Conservation (phyloP, 2,329 filamentous ascomycete genomes). For the Ophiostoma ips region DNA sequence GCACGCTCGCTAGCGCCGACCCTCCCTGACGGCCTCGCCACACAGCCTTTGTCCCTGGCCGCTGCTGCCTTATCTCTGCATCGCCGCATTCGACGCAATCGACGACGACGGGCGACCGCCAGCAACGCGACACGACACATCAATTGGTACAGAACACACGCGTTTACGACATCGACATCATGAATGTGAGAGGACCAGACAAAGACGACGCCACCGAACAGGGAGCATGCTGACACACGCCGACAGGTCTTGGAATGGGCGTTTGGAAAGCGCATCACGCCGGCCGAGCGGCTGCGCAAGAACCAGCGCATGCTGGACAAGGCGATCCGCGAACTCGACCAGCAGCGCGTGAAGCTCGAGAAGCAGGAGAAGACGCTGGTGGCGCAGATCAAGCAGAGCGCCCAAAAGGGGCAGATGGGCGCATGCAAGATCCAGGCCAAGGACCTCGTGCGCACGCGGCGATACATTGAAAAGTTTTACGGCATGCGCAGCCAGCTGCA, state of each 20-base stretch:
- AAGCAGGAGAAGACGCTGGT: constrained; percentile 98
- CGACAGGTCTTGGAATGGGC: constrained; percentile 94
- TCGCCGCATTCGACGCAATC: too few relatives aligned
- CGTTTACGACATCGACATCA: background rate
- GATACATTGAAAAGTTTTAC: constrained; percentile 97
- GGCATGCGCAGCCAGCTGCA: constrained; percentile 95
- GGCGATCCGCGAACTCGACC: constrained; percentile 89
- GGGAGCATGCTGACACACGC: background rate
- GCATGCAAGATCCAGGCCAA: constrained; percentile 97
- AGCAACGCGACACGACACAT: background rate
- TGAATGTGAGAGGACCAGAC: constrained; percentile 9
- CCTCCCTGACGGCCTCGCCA: background rate
- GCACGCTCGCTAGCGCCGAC: background rate
- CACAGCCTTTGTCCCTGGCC: constrained; percentile 1
- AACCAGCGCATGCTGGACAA: constrained; percentile 96
- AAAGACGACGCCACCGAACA: background rate
- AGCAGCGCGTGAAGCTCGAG: constrained; percentile 88
- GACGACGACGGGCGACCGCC: background rate
- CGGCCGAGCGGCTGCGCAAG: constrained; percentile 77
- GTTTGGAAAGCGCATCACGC: constrained; percentile 98
- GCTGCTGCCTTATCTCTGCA: constrained; percentile 8
- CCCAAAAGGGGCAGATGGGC: constrained; percentile 97
- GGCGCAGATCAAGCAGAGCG: constrained; percentile 92
- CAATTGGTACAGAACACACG: background rate
- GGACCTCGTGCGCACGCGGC: constrained; percentile 81